Conservation (phyloP, 257 asterid genomes). For the Ajuga chamaepitys region DNA sequence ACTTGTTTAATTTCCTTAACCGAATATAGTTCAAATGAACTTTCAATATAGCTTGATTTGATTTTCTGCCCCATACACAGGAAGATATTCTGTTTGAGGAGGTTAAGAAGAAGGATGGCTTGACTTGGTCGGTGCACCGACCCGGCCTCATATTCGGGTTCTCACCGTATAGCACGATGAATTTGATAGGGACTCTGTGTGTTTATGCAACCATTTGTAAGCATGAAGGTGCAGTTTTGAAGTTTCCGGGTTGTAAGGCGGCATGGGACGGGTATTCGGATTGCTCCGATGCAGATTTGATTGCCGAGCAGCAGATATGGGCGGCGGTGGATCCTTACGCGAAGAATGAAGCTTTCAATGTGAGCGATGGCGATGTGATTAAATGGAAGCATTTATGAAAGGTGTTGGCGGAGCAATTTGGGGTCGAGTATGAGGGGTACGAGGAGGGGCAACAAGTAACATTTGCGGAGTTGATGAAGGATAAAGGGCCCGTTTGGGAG, state of each 20-base stretch:
- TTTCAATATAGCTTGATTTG: no score
- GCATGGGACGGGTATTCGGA: slow-evolving; percentile 78
- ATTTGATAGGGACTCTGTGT: slow-evolving; percentile 66
- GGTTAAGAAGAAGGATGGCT: slow-evolving; percentile 62
- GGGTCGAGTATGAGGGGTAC: slow-evolving; percentile 44
- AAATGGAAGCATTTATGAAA: slow-evolving; percentile 95
- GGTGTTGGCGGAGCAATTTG: slow-evolving; percentile 84
- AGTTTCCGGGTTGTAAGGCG: slow-evolving; percentile 64
- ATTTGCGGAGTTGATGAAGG: slow-evolving; percentile 72
- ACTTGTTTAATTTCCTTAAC: no score
- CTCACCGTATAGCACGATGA: slow-evolving; percentile 78
- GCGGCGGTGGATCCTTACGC: slow-evolving; percentile 90
- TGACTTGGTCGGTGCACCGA: slow-evolving; percentile 87
- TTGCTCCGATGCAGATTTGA: slow-evolving; percentile 82
- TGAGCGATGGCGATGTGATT: slow-evolving; percentile 85
- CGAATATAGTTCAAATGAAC: no score
- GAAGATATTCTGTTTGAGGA: slow-evolving; percentile 71
- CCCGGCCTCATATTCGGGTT: slow-evolving; percentile 74
- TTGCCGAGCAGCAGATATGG: slow-evolving; percentile 96
- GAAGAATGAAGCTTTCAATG: slow-evolving; percentile 81
- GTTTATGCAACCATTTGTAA: slow-evolving; percentile 87
- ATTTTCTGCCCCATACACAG: no score
- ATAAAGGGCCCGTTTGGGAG: slow-evolving; percentile 76
- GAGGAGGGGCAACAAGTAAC: slow-evolving; percentile 45
- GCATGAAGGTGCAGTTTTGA: slow-evolving; percentile 60